Percentiles rank a stretch among this genome's conserved stretches.
These are phyloP conservation scores for Solanum hybrid DNA, from an alignment of 305 asterid species.

Conservation along the genomic window DNA sequence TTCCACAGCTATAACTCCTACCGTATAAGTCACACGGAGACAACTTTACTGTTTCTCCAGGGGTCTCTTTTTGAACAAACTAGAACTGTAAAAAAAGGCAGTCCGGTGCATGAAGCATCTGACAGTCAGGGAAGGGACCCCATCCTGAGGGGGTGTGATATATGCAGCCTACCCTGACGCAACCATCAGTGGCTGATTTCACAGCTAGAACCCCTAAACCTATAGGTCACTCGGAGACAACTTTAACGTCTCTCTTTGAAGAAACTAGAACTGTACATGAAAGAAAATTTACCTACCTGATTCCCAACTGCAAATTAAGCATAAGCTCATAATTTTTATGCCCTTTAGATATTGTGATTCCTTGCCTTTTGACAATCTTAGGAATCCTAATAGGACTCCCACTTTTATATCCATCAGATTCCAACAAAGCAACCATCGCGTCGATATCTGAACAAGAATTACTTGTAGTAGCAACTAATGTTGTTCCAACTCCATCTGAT, in stretches of 20 bases:
- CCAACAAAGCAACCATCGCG: constrained; percentile 25
- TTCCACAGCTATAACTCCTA: neutral
- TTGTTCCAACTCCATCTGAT: constrained; percentile 1
- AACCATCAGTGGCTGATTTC: neutral
- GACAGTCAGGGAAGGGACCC: neutral
- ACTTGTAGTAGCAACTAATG: constrained; percentile 16
- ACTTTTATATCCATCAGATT: constrained; percentile 20
- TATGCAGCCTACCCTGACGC: neutral
- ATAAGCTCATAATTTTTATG: constrained; percentile 72
- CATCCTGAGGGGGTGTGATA: neutral
- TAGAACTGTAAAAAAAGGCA: neutral
- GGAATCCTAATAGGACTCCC: constrained; percentile 11
- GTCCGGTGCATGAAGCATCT: neutral
- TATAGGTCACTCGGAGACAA: neutral
- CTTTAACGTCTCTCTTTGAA: neutral
- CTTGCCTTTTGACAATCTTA: constrained; percentile 45
- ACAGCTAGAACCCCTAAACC: neutral
- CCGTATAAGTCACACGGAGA: neutral
- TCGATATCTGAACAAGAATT: neutral
- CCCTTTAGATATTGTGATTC: constrained; percentile 61
- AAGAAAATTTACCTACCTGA: constrained; percentile 33
- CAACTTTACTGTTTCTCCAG: neutral
- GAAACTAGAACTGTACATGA: neutral
- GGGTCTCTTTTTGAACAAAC: neutral
- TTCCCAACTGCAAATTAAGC: constrained; percentile 76